Percentiles rank a stretch among this genome's conserved stretches.
Evolutionary conservation across 345 rosid genomes (phyloP).

Genomic region (Eucalyptus cloeziana): DNA sequence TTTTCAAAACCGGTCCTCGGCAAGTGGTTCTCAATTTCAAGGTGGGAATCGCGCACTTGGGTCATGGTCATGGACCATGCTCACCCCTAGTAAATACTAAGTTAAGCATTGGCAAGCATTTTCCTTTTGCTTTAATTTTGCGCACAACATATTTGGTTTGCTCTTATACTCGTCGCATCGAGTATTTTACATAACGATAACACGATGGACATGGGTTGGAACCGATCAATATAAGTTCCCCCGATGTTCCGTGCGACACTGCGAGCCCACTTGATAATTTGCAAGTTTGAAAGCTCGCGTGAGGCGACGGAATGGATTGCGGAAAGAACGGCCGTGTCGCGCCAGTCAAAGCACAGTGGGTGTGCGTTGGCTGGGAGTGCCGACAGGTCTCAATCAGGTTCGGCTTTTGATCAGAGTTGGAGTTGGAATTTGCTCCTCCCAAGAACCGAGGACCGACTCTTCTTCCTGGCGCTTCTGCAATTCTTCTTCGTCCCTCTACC

Average conservation of each 20-base stretch:
- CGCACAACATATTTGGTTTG: background rate
- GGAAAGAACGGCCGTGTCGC: background rate
- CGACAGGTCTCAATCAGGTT: background rate
- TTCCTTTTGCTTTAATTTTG: background rate
- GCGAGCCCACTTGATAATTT: background rate
- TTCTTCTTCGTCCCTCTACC: background rate
- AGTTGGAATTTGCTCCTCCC: background rate
- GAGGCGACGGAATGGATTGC: background rate
- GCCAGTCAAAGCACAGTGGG: background rate
- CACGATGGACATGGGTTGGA: background rate
- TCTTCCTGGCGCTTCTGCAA: background rate
- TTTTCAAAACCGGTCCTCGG: accelerated
- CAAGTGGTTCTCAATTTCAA: accelerated
- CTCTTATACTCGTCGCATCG: background rate
- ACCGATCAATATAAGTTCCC: background rate
- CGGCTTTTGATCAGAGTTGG: background rate
- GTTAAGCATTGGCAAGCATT: background rate
- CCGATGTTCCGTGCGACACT: too few relatives aligned
- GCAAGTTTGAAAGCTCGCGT: background rate
- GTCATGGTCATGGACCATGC: accelerated
- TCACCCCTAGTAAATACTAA: accelerated
- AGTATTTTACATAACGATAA: background rate
- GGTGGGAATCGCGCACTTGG: accelerated
- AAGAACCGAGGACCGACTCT: background rate
- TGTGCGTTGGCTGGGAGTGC: background rate